Evolutionary conservation across 2,329 filamentous ascomycete genomes (phyloP).

Genomic region (Pseudopithomyces chartarum): DNA sequence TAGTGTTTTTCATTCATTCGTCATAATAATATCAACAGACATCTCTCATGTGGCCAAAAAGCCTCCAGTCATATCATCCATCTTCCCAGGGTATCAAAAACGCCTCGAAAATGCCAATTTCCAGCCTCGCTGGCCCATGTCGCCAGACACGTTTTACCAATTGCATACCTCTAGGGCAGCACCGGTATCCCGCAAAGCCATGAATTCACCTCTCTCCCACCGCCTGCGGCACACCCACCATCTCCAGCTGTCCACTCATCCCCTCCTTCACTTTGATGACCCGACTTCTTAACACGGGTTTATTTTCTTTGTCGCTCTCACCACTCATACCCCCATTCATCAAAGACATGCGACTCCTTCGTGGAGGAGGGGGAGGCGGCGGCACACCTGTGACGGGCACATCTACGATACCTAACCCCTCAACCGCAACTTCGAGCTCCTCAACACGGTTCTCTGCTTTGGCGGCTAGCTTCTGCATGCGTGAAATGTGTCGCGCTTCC

Average conservation of each 20-base stretch:
- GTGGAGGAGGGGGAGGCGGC: conserved; percentile 14
- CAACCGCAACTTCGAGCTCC: conserved; percentile 32
- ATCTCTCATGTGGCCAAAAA: not conserved
- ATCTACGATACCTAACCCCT: conserved; percentile 38
- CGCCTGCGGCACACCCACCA: conserved; percentile 26
- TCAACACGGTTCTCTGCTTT: conserved; percentile 19
- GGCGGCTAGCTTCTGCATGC: conserved; percentile 9
- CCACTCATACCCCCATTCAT: conserved; percentile 12
- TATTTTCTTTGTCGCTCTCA: conserved; percentile 36
- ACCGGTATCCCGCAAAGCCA: not conserved
- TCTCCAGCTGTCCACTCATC: conserved; percentile 25
- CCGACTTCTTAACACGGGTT: conserved; percentile 25
- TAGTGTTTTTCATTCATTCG: not conserved
- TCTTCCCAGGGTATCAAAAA: conserved; percentile 1
- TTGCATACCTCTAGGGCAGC: not conserved
- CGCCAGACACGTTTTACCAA: not conserved
- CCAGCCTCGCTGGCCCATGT: not conserved
- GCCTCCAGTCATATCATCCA: not conserved
- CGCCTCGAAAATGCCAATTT: not conserved
- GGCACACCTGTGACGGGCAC: conserved; percentile 17
- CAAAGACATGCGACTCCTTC: conserved; percentile 11
- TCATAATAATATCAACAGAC: not conserved
- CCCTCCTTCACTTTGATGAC: conserved; percentile 30
- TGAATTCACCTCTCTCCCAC: not conserved
- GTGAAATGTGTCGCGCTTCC: conserved; percentile 22